Evolutionary conservation across 2,329 filamentous ascomycete species (phyloP), one percentile per base, ranked within the genome.

Genomic region (Fonsecaea nubica): DNA sequence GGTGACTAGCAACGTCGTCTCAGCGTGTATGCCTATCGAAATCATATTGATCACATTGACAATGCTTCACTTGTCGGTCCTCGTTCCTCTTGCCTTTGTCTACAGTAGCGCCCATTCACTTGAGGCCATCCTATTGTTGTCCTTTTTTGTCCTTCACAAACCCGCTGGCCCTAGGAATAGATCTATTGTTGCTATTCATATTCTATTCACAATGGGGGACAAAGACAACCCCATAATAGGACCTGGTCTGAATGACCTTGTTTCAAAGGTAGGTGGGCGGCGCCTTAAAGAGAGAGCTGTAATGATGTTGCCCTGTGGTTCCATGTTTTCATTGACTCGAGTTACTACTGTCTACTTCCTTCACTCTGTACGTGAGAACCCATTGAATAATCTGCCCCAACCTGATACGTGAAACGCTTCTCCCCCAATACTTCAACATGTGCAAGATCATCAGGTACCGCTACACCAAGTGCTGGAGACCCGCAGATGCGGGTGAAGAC

Each of bases 371-470:
- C 4, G 13, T 25, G 6, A 50, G 5, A 25, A 25, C 35, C n/a
- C 32, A 21, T 18, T 40, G 38, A 33, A 45, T 56, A 40, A n/a
- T 33, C 18, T 25, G 25, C 35, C 35, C 32, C 21, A 36, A 30
- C 6, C 18, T 53, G n/a, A 9, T 12, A 18, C 50, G 45, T 38
- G 52, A 54, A 32, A n/a, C 52, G 2, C 42, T 54, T 54, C 15
- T 45, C 38, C 42, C 25, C 13, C 25, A 1, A 25, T 38, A 3
- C 1, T n/a, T 48, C 62, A 58, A 57, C 5, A 65, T 65, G 63
- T 65, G 63, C 63, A 65, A 65, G 45, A 40, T 58, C 45, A 38
- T 65, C 30, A 50, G 50, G 45, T 65, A 54, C 45, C n/a, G 42
- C 25, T 65, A 62, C 40, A 62, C 58, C 35, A 25, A 58, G 55